Base-by-base conservation (phyloP, 306 rosid genomes). In the Amphicarpaea edgeworthii region DNA sequence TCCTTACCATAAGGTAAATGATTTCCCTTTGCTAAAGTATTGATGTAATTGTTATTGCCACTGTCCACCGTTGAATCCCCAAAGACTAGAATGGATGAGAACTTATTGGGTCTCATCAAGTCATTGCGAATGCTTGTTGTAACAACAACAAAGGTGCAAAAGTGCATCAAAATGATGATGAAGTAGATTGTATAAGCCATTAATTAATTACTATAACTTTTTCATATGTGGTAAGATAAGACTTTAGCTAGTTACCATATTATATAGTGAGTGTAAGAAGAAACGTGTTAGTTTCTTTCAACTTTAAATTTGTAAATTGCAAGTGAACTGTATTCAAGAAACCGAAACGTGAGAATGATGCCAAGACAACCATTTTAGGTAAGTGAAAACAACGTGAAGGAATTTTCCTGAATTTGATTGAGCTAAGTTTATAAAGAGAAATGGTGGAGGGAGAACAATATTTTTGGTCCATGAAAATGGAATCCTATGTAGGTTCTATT, bases 1-100 rank as follows among this genome's bases (percentile, higher is more conserved):
- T 93, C 88, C 21, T 19, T 73, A 4, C 94, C 96, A 46, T 87
- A 87, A 7, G 98, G 96, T 0, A 14, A 67, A 78, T 86, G 85
- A 54, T 93, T 85, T 43, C 59, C 92, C 76, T 78, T 87, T 3
- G 59, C 49, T 26, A 57, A 9, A 2, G 93, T 88, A 2, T 8
- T 28, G 5, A 89, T 65, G 84, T 82, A 86, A 15, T 88, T 90
- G 82, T 92, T 92, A 38, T 90, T 89, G 6, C 93, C 96, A 1
- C 90, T 46, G 34, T 88, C 97, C 6, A 86, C 87, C 0, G 91
- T 80, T 1, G 94, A 93, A 81, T 90, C 94, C 0, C 97, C 97
- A 14, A 92, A 88, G 6, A 86, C 70, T 17, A 87, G 77, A 82
- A 93, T 76, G 45, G 91, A 80, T 3, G 88, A 82, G 75, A 88